phyloP scores from a whole-genome alignment of 2,329 filamentous ascomycete genomes.

The Colletotrichum plurivorum region DNA sequence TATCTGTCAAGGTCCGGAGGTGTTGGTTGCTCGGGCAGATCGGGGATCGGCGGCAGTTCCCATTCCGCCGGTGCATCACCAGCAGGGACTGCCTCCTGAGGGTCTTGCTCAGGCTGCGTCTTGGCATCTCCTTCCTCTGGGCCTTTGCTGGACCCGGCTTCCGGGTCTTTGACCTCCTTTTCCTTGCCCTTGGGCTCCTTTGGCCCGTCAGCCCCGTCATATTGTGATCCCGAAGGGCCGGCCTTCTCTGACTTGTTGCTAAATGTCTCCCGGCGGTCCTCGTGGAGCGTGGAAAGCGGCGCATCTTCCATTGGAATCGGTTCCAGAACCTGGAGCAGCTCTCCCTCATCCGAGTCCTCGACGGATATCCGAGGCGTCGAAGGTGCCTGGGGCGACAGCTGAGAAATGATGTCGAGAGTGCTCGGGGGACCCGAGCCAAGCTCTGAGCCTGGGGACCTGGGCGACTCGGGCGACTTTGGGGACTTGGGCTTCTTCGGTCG shows the following conservation, averaged over 20 bases:
- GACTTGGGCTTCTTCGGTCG: conserved; percentile 68
- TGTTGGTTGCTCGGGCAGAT: conserved; percentile 67
- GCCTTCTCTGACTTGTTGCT: background rate
- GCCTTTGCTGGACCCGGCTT: background rate
- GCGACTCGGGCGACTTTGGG: conserved; percentile 37
- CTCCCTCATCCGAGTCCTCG: conserved; percentile 58
- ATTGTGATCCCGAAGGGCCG: background rate
- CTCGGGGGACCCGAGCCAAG: background rate
- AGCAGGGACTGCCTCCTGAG: background rate
- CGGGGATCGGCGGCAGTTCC: conserved; percentile 59
- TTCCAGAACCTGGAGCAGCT: conserved; percentile 22
- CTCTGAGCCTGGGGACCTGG: conserved; percentile 5
- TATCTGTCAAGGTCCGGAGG: conserved; percentile 71
- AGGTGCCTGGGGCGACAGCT: conserved; percentile 16
- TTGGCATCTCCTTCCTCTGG: background rate
- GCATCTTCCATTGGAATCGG: conserved; percentile 21
- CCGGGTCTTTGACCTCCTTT: conserved; percentile 1
- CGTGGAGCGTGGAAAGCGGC: conserved; percentile 26
- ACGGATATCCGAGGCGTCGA: conserved; percentile 60
- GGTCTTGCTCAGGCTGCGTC: background rate
- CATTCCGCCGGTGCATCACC: conserved; percentile 6
- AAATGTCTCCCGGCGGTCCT: conserved; percentile 17
- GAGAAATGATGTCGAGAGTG: conserved; percentile 20
- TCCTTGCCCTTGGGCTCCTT: conserved; percentile 27
- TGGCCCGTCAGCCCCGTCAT: background rate